Evolutionary conservation across 192 early-diverging fungal species (phyloP).

Genomic region (Dimargaris cristalligena): DNA sequence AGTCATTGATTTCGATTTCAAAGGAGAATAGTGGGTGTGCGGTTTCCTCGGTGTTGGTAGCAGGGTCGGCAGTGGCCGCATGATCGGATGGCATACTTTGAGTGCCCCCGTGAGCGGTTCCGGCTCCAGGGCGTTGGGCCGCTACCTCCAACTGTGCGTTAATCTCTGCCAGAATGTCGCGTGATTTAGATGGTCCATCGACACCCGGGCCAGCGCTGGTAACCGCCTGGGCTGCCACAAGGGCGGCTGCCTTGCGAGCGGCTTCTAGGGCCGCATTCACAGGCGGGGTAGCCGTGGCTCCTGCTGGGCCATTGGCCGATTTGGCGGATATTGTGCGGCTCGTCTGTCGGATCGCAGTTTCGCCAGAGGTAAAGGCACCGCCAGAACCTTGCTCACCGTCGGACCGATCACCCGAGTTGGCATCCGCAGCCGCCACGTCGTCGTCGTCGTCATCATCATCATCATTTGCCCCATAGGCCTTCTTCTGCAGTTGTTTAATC

Average conservation of each 20-base stretch:
- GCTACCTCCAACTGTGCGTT: slow-evolving; percentile 30
- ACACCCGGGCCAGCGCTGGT: slow-evolving; percentile 7
- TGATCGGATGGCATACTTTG: not conserved
- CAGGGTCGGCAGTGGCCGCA: not conserved
- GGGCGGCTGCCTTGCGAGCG: slow-evolving; percentile 32
- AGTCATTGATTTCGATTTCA: slow-evolving; percentile 97
- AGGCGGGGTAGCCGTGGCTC: slow-evolving; percentile 20
- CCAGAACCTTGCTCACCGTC: too few species aligned
- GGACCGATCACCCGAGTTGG: too few species aligned
- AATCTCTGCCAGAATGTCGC: slow-evolving; percentile 38
- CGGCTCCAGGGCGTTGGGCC: slow-evolving; percentile 15
- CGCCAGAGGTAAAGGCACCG: too few species aligned
- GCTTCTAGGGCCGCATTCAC: slow-evolving; percentile 39
- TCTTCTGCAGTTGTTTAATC: slow-evolving; percentile 83
- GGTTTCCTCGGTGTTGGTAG: not conserved
- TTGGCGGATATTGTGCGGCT: too few species aligned
- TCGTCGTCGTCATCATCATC: slow-evolving; percentile 32
- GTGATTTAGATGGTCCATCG: slow-evolving; percentile 21
- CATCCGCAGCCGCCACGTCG: slow-evolving; percentile 21
- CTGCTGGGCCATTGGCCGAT: slow-evolving; percentile 11
- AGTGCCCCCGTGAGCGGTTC: slow-evolving; percentile 15
- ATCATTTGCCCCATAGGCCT: slow-evolving; percentile 60
- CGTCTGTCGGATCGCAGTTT: too few species aligned
- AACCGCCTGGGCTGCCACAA: not conserved
- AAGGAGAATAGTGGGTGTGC: slow-evolving; percentile 14